Evolutionary conservation across 2,329 filamentous ascomycete species (phyloP), one percentile per base, ranked within the genome.

Genomic region (Fusarium nodosum): DNA sequence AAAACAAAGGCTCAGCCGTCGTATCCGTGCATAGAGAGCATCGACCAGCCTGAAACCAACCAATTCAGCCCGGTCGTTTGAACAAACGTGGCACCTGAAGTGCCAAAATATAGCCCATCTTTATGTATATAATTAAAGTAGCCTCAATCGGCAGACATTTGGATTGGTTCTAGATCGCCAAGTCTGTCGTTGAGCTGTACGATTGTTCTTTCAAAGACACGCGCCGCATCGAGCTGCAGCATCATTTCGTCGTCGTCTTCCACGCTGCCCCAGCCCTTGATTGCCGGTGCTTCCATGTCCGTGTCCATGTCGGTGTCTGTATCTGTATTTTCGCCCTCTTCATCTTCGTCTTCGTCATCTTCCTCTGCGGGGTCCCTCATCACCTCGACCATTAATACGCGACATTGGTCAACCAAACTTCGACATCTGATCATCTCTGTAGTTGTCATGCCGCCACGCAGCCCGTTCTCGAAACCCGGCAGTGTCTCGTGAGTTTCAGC

Each of bases 381-480:
- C 18, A 89, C 86, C 62, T 92, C 89, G 2, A 93, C 87, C 60
- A 95, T 88, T 7, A 88, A 79, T 10, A 93, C 81, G 28, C 94
- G 85, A 18, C 91, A 92, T 69, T 90, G 87, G 76, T 97, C 92
- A 1, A 94, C 92, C 31, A 97, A 82, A 74, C 92, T 93, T 75
- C 92, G 91, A 68, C 94, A 91, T 41, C 95, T 87, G 10, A 98
- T 93, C 85, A 96, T 97, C 77, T 97, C 93, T 1, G 92, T 95
- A 20, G 80, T 83, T 2, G 90, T 93, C 83, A 93, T 90, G 1
- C 93, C 91, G 0, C 89, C 88, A 1, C 83, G 79, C 7, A 84
- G 81, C 1, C 86, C 86, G 9, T 82, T 84, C 68, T 89, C 87
- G 66, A 94, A 93, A 0, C 93, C 93, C 0, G 93, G 90, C 2